phyloP scores from a whole-genome alignment of 2,329 filamentous ascomycete genomes.

The Penicillium crustosum region DNA sequence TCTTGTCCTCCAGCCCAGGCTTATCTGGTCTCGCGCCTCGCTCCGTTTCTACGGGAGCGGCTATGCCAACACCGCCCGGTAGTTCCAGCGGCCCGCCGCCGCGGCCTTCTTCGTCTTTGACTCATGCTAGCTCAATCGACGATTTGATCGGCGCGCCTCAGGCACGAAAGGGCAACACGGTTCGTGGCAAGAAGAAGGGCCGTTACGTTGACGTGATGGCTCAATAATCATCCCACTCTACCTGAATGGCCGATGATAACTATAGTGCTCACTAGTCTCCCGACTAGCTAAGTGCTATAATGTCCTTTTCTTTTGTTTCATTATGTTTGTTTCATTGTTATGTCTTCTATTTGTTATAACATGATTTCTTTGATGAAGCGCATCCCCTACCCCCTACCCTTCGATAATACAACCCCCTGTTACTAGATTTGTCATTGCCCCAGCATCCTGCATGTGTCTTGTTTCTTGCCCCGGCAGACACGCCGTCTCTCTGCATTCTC shows the following conservation, averaged over 20 bases:
- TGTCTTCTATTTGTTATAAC: conserved; percentile 9
- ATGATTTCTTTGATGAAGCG: conserved; percentile 10
- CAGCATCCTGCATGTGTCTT: conserved; percentile 26
- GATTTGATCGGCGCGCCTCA: conserved; percentile 78
- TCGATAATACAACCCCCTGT: conserved; percentile 9
- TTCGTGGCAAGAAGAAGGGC: conserved; percentile 75
- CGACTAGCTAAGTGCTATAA: conserved; percentile 13
- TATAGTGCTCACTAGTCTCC: conserved; percentile 1
- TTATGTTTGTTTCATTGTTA: conserved; percentile 19
- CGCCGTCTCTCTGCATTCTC: conserved; percentile 18
- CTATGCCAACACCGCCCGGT: conserved; percentile 37
- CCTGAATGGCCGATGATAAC: background rate
- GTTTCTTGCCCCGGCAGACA: conserved; percentile 10
- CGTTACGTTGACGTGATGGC: conserved; percentile 98
- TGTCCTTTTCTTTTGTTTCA: conserved; percentile 27
- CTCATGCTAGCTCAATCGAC: conserved; percentile 91
- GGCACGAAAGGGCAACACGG: conserved; percentile 63
- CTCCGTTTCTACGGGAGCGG: conserved; percentile 40
- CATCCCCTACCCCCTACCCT: conserved; percentile 1
- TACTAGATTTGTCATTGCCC: conserved; percentile 20
- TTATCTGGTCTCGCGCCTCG: conserved; percentile 32
- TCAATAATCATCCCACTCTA: conserved; percentile 45
- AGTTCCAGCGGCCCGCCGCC: conserved; percentile 46
- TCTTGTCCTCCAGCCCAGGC: conserved; percentile 34
- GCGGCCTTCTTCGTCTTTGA: conserved; percentile 76